These are phyloP conservation scores for Linum tenue DNA, from an alignment of 345 rosid genomes.

Conservation along the genomic window DNA sequence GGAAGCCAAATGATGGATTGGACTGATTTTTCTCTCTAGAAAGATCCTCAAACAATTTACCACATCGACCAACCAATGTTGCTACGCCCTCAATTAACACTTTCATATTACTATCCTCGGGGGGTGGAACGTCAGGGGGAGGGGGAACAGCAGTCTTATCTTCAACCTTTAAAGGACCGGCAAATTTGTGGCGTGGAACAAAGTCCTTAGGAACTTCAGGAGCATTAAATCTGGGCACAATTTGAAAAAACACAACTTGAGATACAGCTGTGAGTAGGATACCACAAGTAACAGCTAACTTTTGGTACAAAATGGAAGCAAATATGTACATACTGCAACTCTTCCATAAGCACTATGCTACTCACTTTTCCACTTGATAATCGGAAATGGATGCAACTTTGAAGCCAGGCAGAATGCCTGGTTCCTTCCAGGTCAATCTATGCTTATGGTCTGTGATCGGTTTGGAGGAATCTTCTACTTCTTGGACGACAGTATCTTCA, in stretches of 20 bases:
- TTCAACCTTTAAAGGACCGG: slow-evolving; percentile 45
- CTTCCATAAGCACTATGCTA: neutral
- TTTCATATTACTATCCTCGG: slow-evolving; percentile 62
- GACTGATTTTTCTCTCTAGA: slow-evolving; percentile 84
- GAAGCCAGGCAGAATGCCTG: slow-evolving; percentile 64
- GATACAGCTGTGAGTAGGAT: neutral
- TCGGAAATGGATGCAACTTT: slow-evolving; percentile 55
- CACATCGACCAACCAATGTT: slow-evolving; percentile 85
- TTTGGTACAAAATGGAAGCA: neutral
- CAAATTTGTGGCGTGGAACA: slow-evolving; percentile 64
- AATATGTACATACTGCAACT: slow-evolving; percentile 4
- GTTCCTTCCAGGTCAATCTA: slow-evolving; percentile 54
- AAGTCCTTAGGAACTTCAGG: slow-evolving; percentile 75
- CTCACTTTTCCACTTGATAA: slow-evolving; percentile 63
- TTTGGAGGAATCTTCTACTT: slow-evolving; percentile 63
- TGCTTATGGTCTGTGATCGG: slow-evolving; percentile 37
- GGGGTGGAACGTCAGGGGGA: slow-evolving; percentile 69
- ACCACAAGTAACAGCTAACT: neutral
- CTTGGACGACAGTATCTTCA: slow-evolving; percentile 55
- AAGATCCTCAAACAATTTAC: slow-evolving; percentile 90
- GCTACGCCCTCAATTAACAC: slow-evolving; percentile 87
- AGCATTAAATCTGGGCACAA: slow-evolving; percentile 61
- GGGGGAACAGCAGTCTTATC: slow-evolving; percentile 38
- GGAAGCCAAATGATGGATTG: slow-evolving; percentile 82
- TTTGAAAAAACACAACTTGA: neutral